Base-by-base conservation (phyloP, 1,139 yeast species). In the Debaryomycetaceae sp. region DNA sequence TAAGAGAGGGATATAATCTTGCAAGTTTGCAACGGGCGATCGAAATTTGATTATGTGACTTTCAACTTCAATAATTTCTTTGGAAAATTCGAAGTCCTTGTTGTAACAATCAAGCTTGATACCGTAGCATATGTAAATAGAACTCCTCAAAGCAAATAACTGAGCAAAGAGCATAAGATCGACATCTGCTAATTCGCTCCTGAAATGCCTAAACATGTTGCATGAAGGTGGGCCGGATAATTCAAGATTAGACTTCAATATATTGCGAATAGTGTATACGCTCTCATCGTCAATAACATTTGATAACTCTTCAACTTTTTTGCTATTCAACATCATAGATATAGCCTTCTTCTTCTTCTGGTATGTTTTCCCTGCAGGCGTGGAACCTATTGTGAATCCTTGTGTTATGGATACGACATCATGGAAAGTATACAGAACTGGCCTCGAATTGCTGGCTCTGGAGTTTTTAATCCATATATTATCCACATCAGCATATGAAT, bases 311-410 rank as follows among this genome's bases (percentile, higher is more conserved):
- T 61, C 61, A 11, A 68, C 63, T 33, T 55, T 56, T 31, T 48
- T 59, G 37, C 58, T 68, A 52, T 76, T 79, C 42, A 84, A 61
- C 5, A 71, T 67, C 41, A 69, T 66, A 0, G 82, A 71, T 19
- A 83, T 65, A 6, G 73, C 71, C 51, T 79, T 81, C 50, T 82
- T 75, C 54, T 78, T 75, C 17, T 63, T 63, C 44, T 67, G 66
- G 52, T 72, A 83, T 2, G 81, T 68, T 1, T 62, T 65, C 2
- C 85, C 77, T 52, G 73, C 78, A 1, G 94, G 94, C 0, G 92
- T 83, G 0, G 94, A 82, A 0, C 95, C 95, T 22, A 86, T 73
- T 0, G 95, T 86, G 46, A 75, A 79, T 1, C 81, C 82, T 41
- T 79, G 83, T 0, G 82, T 72, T 4, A 74, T 61, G 0, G 89